Evolutionary conservation across 352 stramenopile species (phyloP).

Genomic region (Globisporangium megalacanthum): DNA sequence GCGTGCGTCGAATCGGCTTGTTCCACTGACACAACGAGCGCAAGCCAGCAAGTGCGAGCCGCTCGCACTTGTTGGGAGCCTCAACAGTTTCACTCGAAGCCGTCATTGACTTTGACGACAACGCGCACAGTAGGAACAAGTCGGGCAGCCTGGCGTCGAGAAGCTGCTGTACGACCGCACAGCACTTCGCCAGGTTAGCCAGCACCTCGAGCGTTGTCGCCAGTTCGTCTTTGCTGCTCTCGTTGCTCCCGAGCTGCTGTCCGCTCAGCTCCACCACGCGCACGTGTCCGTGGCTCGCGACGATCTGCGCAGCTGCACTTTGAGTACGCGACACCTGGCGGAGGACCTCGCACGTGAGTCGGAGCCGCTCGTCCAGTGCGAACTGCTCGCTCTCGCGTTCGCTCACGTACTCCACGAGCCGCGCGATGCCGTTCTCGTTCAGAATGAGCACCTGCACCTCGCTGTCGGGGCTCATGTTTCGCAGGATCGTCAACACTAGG

Average conservation of each 20-base stretch:
- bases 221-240: slow-evolving; percentile 12
- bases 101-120: slow-evolving; percentile 1
- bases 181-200: slow-evolving; percentile 27
- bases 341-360: slow-evolving; percentile 38
- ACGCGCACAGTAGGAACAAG: slow-evolving; percentile 36
- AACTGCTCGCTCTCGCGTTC: slow-evolving; percentile 22
- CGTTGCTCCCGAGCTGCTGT: slow-evolving; percentile 12
- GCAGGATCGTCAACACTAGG: slow-evolving; percentile 37
- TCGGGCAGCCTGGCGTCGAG: slow-evolving; percentile 38
- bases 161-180: slow-evolving; percentile 20
- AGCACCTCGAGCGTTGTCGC: slow-evolving; percentile 41
- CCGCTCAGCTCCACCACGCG: slow-evolving; percentile 38
- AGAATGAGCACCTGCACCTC: slow-evolving; percentile 66
- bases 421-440: slow-evolving; percentile 31
- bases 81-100: neutral
- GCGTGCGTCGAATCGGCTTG: slow-evolving; percentile 22
- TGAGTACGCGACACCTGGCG: slow-evolving; percentile 30
- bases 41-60: slow-evolving; percentile 30
- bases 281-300: slow-evolving; percentile 32
- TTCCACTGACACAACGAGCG: slow-evolving; percentile 31
- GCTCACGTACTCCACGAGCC: slow-evolving; percentile 41
- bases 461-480: slow-evolving; percentile 46
- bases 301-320: slow-evolving; percentile 27
- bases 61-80: neutral
- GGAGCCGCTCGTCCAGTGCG: slow-evolving; percentile 30